Percentiles rank a stretch among this genome's conserved stretches.
Conservation (phyloP, 345 rosid genomes). For the Trapa incisa region DNA sequence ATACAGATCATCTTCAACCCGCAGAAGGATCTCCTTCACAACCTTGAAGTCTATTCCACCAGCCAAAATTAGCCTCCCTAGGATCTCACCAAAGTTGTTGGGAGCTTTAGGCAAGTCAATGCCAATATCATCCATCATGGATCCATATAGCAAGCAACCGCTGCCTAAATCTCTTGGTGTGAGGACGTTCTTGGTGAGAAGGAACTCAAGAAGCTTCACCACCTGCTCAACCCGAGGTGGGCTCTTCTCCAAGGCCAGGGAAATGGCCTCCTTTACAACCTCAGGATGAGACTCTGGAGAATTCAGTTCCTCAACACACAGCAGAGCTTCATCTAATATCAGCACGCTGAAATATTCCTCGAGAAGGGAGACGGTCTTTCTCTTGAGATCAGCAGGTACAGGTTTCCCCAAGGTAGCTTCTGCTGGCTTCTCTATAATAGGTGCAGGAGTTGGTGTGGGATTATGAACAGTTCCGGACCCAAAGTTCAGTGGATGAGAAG, state of each 20-base stretch:
- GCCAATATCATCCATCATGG: constrained; percentile 63
- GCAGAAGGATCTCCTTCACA: constrained; percentile 49
- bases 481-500: neutral
- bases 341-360: constrained; percentile 57
- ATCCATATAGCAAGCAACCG: constrained; percentile 65
- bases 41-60: constrained; percentile 37
- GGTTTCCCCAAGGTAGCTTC: constrained; percentile 21
- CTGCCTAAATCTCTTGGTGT: constrained; percentile 36
- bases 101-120: constrained; percentile 86
- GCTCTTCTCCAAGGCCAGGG: constrained; percentile 58
- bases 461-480: too few species aligned
- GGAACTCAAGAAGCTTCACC: constrained; percentile 33
- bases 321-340: constrained; percentile 57
- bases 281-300: constrained; percentile 60
- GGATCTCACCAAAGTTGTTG: constrained; percentile 54
- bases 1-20: constrained; percentile 47
- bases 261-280: constrained; percentile 69
- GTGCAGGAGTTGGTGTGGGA: too few species aligned
- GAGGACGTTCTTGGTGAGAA: constrained; percentile 35
- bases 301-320: constrained; percentile 58
- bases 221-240: constrained; percentile 47
- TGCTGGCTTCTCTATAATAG: constrained; percentile 17
- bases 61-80: constrained; percentile 47
- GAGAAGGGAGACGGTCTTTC: constrained; percentile 49
- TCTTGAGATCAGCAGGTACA: constrained; percentile 32